A percentile compares a stretch with the other conserved stretches of the same genome.
phyloP scores from a whole-genome alignment of 179 eudicot species.

The Vitellaria paradoxa region DNA sequence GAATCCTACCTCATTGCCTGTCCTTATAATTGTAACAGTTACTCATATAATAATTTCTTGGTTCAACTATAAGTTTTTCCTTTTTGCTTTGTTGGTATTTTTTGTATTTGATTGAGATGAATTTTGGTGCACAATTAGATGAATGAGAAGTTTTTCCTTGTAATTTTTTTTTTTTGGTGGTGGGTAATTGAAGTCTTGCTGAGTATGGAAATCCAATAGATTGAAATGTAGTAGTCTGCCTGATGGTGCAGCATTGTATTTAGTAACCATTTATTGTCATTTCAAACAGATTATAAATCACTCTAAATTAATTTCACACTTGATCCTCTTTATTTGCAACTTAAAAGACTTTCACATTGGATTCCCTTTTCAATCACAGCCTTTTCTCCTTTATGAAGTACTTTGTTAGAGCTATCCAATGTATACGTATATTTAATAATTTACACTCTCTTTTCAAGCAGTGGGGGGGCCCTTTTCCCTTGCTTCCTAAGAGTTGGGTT shows the following conservation, averaged over 20 bases:
- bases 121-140: too few relatives aligned
- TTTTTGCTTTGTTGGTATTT: background rate
- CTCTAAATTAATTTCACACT: background rate
- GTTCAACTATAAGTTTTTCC: too few relatives aligned
- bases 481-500: background rate
- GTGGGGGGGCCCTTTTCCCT: background rate
- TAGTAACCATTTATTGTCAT: background rate
- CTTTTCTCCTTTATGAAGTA: background rate
- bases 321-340: background rate
- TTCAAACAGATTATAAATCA: background rate
- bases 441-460: background rate
- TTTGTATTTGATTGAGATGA: background rate
- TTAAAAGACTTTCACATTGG: constrained; percentile 2
- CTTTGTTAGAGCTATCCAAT: background rate
- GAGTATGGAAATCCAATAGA: too few relatives aligned
- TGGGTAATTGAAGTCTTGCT: too few relatives aligned
- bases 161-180: too few relatives aligned
- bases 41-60: too few relatives aligned
- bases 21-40: too few relatives aligned
- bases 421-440: too few relatives aligned
- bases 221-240: too few relatives aligned
- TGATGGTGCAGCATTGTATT: background rate
- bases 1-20: too few relatives aligned
- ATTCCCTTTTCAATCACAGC: background rate
- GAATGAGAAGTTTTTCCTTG: too few relatives aligned